Percentiles rank a stretch among this genome's conserved stretches.
Evolutionary conservation across 2,329 filamentous ascomycete genomes (phyloP).

Genomic region (Penicillium sp.): DNA sequence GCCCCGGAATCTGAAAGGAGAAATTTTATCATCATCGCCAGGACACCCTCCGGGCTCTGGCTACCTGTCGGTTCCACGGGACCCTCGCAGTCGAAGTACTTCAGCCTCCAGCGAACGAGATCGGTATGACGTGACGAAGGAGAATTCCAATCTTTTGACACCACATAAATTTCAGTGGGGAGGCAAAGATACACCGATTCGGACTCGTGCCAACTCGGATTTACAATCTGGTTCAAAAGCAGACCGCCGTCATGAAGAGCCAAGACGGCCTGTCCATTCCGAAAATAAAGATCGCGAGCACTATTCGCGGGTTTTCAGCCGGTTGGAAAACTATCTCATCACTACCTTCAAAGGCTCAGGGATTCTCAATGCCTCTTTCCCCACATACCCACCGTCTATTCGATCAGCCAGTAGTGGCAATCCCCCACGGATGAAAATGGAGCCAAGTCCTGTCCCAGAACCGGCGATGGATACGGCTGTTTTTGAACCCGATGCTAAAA

Average conservation of each 20-base stretch:
- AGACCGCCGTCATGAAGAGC: conserved; percentile 20
- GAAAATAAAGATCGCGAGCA: conserved; percentile 39
- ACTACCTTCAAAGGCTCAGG: conserved; percentile 66
- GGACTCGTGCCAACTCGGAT: conserved; percentile 32
- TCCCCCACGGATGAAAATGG: conserved; percentile 32
- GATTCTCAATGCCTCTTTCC: conserved; percentile 75
- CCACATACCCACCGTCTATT: conserved; percentile 48
- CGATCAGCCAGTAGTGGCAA: conserved; percentile 48
- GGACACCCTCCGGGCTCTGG: conserved; percentile 9
- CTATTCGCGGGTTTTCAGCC: conserved; percentile 62
- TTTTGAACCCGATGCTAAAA: conserved; percentile 69
- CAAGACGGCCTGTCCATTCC: conserved; percentile 19
- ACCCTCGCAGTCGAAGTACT: conserved; percentile 27
- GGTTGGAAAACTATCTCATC: conserved; percentile 73
- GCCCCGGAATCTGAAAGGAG: conserved; percentile 3
- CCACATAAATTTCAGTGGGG: conserved; percentile 17
- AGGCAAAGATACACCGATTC: conserved; percentile 20
- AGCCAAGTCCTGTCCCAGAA: conserved; percentile 31
- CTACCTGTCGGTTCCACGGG: conserved; percentile 20
- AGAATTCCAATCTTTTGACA: conserved; percentile 18
- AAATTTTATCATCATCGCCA: conserved; percentile 13
- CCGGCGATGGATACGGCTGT: conserved; percentile 42
- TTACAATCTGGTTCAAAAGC: conserved; percentile 23
- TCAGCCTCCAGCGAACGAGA: conserved; percentile 27
- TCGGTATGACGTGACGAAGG: conserved; percentile 13